Conservation (phyloP, 768 basidiomycete genomes). For the Ramaria rubella region DNA sequence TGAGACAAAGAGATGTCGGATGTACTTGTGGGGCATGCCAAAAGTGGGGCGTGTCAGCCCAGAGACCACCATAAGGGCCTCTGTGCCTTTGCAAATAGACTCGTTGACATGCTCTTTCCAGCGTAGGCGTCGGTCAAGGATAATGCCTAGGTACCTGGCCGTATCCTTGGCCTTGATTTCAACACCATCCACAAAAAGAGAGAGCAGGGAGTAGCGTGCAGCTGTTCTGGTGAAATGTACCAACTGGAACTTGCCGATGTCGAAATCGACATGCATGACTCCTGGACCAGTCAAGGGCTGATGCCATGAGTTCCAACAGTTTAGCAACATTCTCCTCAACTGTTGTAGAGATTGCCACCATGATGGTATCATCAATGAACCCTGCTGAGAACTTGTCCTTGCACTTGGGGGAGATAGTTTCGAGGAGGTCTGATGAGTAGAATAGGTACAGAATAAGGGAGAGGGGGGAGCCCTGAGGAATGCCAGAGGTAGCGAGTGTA, state of each 20-base stretch:
- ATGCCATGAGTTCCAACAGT: slow-evolving; percentile 15
- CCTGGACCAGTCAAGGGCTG: slow-evolving; percentile 18
- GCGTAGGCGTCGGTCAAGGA: background rate
- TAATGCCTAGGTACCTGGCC: background rate
- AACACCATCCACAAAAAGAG: background rate
- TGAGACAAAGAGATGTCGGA: slow-evolving; percentile 10
- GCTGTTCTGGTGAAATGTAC: background rate
- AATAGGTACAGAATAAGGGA: slow-evolving; percentile 23
- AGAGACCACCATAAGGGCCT: slow-evolving; percentile 6
- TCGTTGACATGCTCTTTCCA: slow-evolving; percentile 11
- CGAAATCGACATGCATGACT: slow-evolving; percentile 14
- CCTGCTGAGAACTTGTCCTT: slow-evolving; percentile 6
- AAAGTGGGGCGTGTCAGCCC: background rate
- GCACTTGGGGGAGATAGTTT: slow-evolving; percentile 3
- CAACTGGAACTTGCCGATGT: background rate
- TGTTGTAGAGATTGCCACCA: slow-evolving; percentile 3
- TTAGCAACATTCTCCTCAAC: slow-evolving; percentile 1
- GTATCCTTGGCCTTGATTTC: background rate
- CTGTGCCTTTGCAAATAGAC: slow-evolving; percentile 15
- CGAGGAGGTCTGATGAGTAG: slow-evolving; percentile 20
- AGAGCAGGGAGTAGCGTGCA: background rate
- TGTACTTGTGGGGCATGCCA: slow-evolving; percentile 3
- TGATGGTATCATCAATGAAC: slow-evolving; percentile 16
- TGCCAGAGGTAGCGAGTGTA: slow-evolving; percentile 15
- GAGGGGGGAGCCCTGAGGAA: slow-evolving; percentile 24